Evolutionary conservation across 331 rosid species (phyloP).

Genomic region (Pyracantha coccinea): DNA sequence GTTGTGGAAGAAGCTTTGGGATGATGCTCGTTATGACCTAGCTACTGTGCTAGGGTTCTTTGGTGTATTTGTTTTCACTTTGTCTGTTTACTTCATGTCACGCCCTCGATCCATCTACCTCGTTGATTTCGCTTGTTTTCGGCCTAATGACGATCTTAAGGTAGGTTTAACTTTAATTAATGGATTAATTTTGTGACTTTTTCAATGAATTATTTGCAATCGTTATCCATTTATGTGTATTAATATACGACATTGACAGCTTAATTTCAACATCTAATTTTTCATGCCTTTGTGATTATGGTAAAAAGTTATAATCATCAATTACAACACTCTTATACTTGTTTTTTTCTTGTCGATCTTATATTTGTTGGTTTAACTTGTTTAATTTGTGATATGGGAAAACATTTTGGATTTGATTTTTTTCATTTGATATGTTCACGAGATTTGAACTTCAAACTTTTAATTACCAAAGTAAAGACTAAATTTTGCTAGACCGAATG

Average conservation of each 20-base stretch:
- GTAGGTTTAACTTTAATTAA: slow-evolving; percentile 13
- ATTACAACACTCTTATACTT: neutral
- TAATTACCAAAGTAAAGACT: no score
- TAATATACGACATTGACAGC: no score
- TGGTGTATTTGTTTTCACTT: slow-evolving; percentile 69
- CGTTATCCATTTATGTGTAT: no score
- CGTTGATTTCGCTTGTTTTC: slow-evolving; percentile 68
- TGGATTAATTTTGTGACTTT: no score
- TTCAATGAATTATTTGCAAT: no score
- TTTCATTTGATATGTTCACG: no score
- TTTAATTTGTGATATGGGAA: neutral
- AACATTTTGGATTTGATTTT: no score
- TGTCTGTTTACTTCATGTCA: slow-evolving; percentile 85
- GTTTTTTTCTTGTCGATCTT: neutral
- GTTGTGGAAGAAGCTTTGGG: slow-evolving; percentile 82
- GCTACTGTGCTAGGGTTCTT: slow-evolving; percentile 71
- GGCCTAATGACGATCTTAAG: slow-evolving; percentile 69
- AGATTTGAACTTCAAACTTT: no score
- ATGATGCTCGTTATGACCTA: slow-evolving; percentile 71
- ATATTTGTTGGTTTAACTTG: neutral
- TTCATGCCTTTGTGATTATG: neutral
- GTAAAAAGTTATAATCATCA: neutral
- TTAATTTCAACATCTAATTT: no score
- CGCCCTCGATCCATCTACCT: slow-evolving; percentile 80
- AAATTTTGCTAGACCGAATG: no score